Base-by-base conservation (phyloP, 108 stramenopile species). In the Fistulifera pelliculosa region DNA sequence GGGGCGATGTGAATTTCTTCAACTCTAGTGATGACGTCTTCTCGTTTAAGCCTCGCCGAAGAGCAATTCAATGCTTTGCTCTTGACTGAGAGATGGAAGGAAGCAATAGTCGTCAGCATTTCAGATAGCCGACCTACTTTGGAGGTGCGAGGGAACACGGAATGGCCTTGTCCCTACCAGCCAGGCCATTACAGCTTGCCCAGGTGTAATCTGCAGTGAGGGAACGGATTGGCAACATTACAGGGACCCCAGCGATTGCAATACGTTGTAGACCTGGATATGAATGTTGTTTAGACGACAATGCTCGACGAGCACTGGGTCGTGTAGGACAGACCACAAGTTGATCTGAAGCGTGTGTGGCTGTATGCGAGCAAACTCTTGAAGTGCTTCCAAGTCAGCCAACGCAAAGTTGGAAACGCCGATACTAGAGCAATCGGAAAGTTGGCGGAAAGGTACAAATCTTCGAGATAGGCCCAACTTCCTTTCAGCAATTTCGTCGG, bases 321-420 rank as follows among this genome's bases (percentile, higher is more conserved):
- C 81, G 43, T 86, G 81, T 21, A 87, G 65, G 22, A 84, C 61
- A 11, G 52, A 43, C 91, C 91, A 93, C 5, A n/a, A n/a, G 61
- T 87, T 85, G 16, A 69, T 70, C 62, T 93, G 84, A 28, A 80
- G 42, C 0, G 89, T 49, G 28, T 85, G 80, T 0, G 91, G 91
- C 24, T 48, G 21, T 15, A 88, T 38, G 18, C 35, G 48, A 13
- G 79, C 64, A 27, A 62, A 27, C 27, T 56, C 53, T 19, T 56
- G 28, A 19, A 93, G 50, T n/a, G 52, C 69, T 38, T 69, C 72
- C 45, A 89, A 45, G 45, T 93, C 91, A 8, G 81, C 62, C n/a
- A 75, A n/a, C 8, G 79, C 71, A 58, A 93, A 93, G 60, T 93
- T 93, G 47, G 85, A 85, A 22, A 93, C 80, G 3, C 91, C 91